Evolutionary conservation across 306 rosid genomes (phyloP), one percentile per base, ranked within the genome.

Genomic region (Cyclanthera cordifolia): DNA sequence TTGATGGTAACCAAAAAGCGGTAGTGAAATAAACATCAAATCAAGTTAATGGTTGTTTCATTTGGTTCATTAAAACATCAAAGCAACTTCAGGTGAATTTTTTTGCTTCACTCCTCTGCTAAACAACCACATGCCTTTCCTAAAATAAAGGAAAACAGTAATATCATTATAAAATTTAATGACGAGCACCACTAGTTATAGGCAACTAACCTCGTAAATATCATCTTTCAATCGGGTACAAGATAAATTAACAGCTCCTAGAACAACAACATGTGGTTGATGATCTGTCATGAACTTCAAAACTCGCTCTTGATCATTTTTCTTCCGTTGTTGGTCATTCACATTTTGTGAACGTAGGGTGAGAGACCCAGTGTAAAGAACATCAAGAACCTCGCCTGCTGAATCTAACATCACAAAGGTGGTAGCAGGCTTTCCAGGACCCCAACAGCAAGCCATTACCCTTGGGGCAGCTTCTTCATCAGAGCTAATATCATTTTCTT

Each of bases 361-460:
- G 70, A 93, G 96, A 19, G 99, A 86, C 60, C 95, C 88, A 39
- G 95, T 81, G 75, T 90, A 86, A 64, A 90, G 96, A 73, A 93
- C 96, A 77, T 93, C 99, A 53, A 90, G 75, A 74, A 93, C 87
- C 82, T 93, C 99, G 39, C 99, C 99, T 0, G 95, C 82, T 51
- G 99, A 87, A 80, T 93, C 99, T 72, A 93, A 73, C 99, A 93
- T 93, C 15, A 88, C 94, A 82, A 93, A 93, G 76, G 96, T 93
- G 65, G 99, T 93, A 39, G 82, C 89, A 27, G 99, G 96, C 78
- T 93, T 93, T 72, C 96, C 96, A 67, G 96, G 95, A 65, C 99
- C 96, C 95, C 99, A 93, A 77, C 90, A 93, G 80, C 99, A 93
- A 47, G 99, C 96, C 96, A 93, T 87, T 74, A 93, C 99, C 86